Evolutionary conservation across 495 filamentous ascomycete species (phyloP).

Genomic region (Arthonia radiata): DNA sequence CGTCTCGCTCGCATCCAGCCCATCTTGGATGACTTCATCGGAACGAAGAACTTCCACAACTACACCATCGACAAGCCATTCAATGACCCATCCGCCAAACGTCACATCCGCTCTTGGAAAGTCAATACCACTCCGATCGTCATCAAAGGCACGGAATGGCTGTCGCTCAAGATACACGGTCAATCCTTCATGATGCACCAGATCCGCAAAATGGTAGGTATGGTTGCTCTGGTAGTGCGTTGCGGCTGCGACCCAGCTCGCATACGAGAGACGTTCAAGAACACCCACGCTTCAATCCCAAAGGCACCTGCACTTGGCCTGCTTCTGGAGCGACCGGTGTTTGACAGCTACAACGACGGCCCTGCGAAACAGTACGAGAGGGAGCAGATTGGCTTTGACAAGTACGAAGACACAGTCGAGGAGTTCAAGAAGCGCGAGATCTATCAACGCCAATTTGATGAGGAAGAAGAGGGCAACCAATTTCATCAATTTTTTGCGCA

Average conservation of each 20-base stretch:
- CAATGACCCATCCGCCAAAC: slow-evolving; percentile 57
- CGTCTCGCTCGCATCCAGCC: slow-evolving; percentile 50
- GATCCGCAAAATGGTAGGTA: slow-evolving; percentile 94
- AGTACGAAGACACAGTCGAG: slow-evolving; percentile 48
- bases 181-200: slow-evolving; percentile 99
- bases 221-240: slow-evolving; percentile 62
- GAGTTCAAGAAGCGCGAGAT: slow-evolving; percentile 87
- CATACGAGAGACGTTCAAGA: slow-evolving; percentile 47
- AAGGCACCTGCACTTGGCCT: slow-evolving; percentile 80
- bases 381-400: slow-evolving; percentile 49
- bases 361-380: slow-evolving; percentile 26
- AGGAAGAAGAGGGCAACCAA: slow-evolving; percentile 48
- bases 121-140: slow-evolving; percentile 45
- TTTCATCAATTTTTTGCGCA: slow-evolving; percentile 69
- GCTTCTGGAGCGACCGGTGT: slow-evolving; percentile 71
- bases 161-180: slow-evolving; percentile 83
- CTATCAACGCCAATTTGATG: slow-evolving; percentile 69
- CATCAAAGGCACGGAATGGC: slow-evolving; percentile 78
- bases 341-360: slow-evolving; percentile 54
- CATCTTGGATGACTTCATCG: slow-evolving; percentile 42
- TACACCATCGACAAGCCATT: slow-evolving; percentile 73
- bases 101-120: slow-evolving; percentile 70
- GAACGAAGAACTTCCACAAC: slow-evolving; percentile 82
- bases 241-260: slow-evolving; percentile 42
- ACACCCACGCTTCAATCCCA: slow-evolving; percentile 54